Base-by-base conservation (phyloP, 208 protist genomes). In the Trypanosoma avium region DNA sequence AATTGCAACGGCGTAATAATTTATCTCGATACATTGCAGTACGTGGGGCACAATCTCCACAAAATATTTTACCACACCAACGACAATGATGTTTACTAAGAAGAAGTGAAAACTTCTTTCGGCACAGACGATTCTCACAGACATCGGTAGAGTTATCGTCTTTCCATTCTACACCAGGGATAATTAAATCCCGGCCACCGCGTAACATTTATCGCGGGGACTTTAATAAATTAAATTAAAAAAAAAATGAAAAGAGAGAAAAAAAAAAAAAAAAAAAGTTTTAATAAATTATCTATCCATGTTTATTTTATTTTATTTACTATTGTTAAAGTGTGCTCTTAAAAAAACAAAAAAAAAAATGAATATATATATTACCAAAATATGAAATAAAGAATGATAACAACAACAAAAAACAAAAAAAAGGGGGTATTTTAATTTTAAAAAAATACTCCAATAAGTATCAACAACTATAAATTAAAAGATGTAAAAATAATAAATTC, bases 51-150 rank as follows among this genome's bases (percentile, higher is more conserved):
- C 90, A 96, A 12, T 62, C 29, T 17, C 77, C 70, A 63, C 86
- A 95, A 62, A 88, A 95, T 26, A 92, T 72, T 36, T 60, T 57
- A 0, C 90, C 90, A 61, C 90, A 95, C 81, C 77, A 92, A 3
- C 82, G 78, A 57, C 90, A 95, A 73, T 92, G 82, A 35, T 95
- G 85, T 53, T 80, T 79, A 1, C 50, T 48, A 47, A 60, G 40
- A 27, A 88, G 58, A 47, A 83, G 29, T 43, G 63, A 27, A 55
- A 84, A 65, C 30, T 49, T 56, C 46, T 58, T 65, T n/a, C 73
- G 54, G 35, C 75, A 86, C 29, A 69, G 43, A 5, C 70, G 67
- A 33, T 67, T 67, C 42, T 59, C 58, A 38, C 61, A 65, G 13
- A 56, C 13, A 6, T 54, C 36, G 15, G 71, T 62, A 1, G 36